phyloP scores from a whole-genome alignment of 129 eudicot species.

The Artemisia tridentata region DNA sequence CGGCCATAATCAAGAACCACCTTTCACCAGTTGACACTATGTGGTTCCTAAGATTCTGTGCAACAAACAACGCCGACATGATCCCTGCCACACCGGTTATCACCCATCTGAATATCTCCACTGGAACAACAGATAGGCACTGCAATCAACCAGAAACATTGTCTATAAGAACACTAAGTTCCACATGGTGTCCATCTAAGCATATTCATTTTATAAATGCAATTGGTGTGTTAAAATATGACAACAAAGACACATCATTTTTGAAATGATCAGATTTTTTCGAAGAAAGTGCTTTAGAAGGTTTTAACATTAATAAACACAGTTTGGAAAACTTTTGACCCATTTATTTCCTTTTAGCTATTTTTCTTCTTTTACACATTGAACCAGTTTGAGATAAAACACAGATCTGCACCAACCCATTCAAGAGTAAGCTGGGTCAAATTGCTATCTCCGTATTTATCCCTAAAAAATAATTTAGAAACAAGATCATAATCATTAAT shows the following conservation, averaged over 20 bases:
- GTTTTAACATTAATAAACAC: neutral
- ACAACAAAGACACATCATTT: too few relatives aligned
- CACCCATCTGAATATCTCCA: slow-evolving; percentile 86
- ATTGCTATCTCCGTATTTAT: neutral
- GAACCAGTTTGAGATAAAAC: neutral
- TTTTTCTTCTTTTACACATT: neutral
- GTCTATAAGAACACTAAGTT: neutral
- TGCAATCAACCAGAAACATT: slow-evolving; percentile 30
- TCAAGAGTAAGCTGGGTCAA: neutral
- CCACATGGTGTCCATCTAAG: neutral
- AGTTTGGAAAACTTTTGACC: neutral
- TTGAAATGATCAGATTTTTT: too few relatives aligned
- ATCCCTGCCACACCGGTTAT: slow-evolving; percentile 94
- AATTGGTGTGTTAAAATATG: too few relatives aligned
- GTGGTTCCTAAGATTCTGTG: slow-evolving; percentile 83
- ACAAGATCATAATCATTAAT: neutral
- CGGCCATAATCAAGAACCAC: slow-evolving; percentile 91
- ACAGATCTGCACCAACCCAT: neutral
- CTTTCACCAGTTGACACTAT: slow-evolving; percentile 89
- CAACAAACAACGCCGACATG: slow-evolving; percentile 93
- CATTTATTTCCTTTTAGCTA: neutral
- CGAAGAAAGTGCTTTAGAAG: too few relatives aligned
- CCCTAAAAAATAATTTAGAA: neutral
- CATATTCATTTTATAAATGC: too few relatives aligned
- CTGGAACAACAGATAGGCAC: slow-evolving; percentile 82